Base-by-base conservation (phyloP, 169 alveolate genomes). In the Toxoplasma gondii region DNA sequence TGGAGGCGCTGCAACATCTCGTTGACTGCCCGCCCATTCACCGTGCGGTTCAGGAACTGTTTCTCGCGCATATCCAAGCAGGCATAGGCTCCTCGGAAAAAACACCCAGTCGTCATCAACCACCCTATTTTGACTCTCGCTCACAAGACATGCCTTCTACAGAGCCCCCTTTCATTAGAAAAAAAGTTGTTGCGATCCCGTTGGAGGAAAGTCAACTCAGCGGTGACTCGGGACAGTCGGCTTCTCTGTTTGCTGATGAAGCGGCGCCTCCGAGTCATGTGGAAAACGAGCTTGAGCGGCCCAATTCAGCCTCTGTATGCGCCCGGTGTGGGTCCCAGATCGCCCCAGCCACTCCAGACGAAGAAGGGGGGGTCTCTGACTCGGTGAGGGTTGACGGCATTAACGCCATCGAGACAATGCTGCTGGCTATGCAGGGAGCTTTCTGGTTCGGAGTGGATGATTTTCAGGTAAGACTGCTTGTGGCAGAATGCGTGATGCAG, bases 391-490 rank as follows among this genome's bases (percentile, higher is more conserved):
- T 22, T 4, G 31, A 64, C 31, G n/a, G 74, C 29, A 64, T 31
- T 16, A 64, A 27, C 29, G 49, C 86, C 19, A 78, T 38, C 86
- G 86, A 78, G 43, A 78, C 45, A 38, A 78, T 78, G 86, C 39
- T 78, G 2, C 86, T 78, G 44, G 86, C 86, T n/a, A n/a, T 78
- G 86, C 86, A 78, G 86, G 86, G 86, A 10, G 86, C 86, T 31
- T 78, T 36, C 45, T 38, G 39, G 49, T 78, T 78, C n/a, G 86
- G 86, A 10, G 43, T 78, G 39, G 86, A 78, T 45, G 86, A 78
- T 78, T 36, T 38, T 27, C 49, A 78, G 45, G 22, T n/a, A 2
- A n/a, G 86, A 38, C 86, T 78, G 44, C 44, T 78, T n/a, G 45
- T 78, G 27, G 86, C 86, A 7, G 86, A 78, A n/a, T 36, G 86